phyloP scores from a whole-genome alignment of 768 basidiomycete species.

The Gelatoporia subvermispora region DNA sequence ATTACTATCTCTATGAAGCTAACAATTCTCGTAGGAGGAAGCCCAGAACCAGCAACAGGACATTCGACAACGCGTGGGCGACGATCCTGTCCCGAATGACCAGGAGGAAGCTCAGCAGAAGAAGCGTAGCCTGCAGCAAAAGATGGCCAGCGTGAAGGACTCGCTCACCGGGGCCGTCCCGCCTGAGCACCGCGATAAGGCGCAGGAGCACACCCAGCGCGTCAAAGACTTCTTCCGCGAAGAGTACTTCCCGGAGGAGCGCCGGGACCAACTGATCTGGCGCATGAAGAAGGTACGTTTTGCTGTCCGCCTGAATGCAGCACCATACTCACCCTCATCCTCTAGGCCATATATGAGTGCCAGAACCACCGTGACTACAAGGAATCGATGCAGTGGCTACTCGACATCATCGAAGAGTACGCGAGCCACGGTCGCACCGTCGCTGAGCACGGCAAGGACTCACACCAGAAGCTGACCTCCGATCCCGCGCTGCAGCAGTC shows the following conservation, averaged over 20 bases:
- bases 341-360: slow-evolving; percentile 73
- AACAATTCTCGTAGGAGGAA: slow-evolving; percentile 9
- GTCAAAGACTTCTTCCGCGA: slow-evolving; percentile 68
- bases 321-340: background rate
- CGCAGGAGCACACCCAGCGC: slow-evolving; percentile 47
- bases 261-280: slow-evolving; percentile 90
- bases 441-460: slow-evolving; percentile 18
- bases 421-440: slow-evolving; percentile 32
- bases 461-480: slow-evolving; percentile 25
- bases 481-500: slow-evolving; percentile 56
- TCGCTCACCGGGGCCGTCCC: slow-evolving; percentile 55
- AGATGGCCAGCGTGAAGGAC: slow-evolving; percentile 29
- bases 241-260: slow-evolving; percentile 86
- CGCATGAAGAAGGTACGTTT: slow-evolving; percentile 70
- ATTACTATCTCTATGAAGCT: background rate
- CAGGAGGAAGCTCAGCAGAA: slow-evolving; percentile 33
- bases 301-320: too few species aligned
- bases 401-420: slow-evolving; percentile 60
- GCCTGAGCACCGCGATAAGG: slow-evolving; percentile 59
- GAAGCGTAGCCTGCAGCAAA: slow-evolving; percentile 29
- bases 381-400: slow-evolving; percentile 67
- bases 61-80: slow-evolving; percentile 14
- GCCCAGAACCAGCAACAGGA: slow-evolving; percentile 16
- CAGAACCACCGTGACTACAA: slow-evolving; percentile 92
- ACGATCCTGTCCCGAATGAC: slow-evolving; percentile 24